Evolutionary conservation across 768 basidiomycete genomes (phyloP), one percentile per base, ranked within the genome.

Genomic region (Leccinum obscurum): DNA sequence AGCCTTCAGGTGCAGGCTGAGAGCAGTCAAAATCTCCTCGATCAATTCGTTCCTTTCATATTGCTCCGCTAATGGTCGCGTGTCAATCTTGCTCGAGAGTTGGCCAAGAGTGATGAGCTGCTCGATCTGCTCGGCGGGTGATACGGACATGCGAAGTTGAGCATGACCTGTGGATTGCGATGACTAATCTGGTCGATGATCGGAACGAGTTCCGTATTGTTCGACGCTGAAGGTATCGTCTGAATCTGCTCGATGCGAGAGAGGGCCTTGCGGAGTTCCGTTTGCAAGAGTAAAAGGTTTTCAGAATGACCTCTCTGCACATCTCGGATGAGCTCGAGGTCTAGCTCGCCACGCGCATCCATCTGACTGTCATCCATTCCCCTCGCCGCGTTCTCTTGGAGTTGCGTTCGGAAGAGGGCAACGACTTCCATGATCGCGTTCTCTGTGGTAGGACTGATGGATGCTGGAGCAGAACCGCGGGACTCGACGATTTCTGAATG

Each of bases 291-390:
- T 3, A 79, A 75, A 1, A 86, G 74, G n/a, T 85, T 73, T 59
- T 89, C 84, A 41, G 81, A 78, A 37, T 90, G 86, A 13, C 85
- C 83, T 64, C 89, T 82, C 62, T 90, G 84, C 22, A 93, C 77
- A 60, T 85, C 85, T 67, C 82, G 87, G 68, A 93, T 81, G 62
- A 90, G 76, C 68, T 91, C 87, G 69, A 91, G 85, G 73, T 93
- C 91, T 26, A 92, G 74, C 63, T 93, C 90, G 20, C 88, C 89
- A 32, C 85, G 83, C 24, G 87, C 89, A 66, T 91, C 89, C 75
- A 84, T 77, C 65, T 83, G 85, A 61, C 81, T 83, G 57, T 87
- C 85, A 22, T 89, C 87, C 52, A 81, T 62, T 22, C 81, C 80
- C 50, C 81, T 80, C 7, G 77, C 77, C 0, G 86, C 84, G 8